Base-by-base conservation (phyloP, 2,329 filamentous ascomycete genomes). In the Ophiostoma angusticollis region DNA sequence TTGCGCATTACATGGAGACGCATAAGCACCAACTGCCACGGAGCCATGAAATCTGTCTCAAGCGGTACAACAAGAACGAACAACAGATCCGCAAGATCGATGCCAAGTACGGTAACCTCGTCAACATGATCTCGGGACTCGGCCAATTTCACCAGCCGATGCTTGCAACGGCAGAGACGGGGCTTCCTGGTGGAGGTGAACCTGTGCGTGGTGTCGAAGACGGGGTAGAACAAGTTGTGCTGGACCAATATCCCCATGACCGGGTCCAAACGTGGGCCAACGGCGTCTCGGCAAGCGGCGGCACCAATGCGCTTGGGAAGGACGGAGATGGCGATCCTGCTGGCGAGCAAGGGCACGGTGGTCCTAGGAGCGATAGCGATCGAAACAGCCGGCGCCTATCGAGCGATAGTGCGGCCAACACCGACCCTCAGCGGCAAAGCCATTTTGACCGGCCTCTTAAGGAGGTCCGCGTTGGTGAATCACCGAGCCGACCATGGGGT, bases 21-120 rank as follows among this genome's bases (percentile, higher is more conserved):
- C 87, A 95, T 63, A 95, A 95, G 58, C 87, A 96, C 59, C 83
- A 94, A 58, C 73, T 96, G 39, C 89, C 89, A 9, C 76, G 89
- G 50, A 95, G 86, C 56, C 89, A 96, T 59, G 85, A 93, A 55
- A 74, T 95, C 31, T 96, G 89, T 58, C 78, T 96, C 44, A 79
- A 83, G 53, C 75, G 87, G 41, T 94, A 94, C 55, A 84, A 93
- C 60, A 80, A 76, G 58, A 89, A 87, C 52, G 80, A 89, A 50
- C 74, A 82, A 46, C 83, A 87, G 52, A 83, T 93, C 53, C 77
- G 78, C 48, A 84, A 93, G 59, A 68, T 96, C 40, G 89, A 96
- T 57, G 84, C 84, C 46, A 96, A 95, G 58, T 96, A 95, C 56
- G 86, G 85, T 47, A 89, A 80, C 55, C 65, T 95, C 31, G 85